Percentiles rank a stretch among this genome's conserved stretches.
These are phyloP conservation scores for Paramyrothecium sp. DNA, from an alignment of 2,329 filamentous ascomycete species.

Conservation along the genomic window DNA sequence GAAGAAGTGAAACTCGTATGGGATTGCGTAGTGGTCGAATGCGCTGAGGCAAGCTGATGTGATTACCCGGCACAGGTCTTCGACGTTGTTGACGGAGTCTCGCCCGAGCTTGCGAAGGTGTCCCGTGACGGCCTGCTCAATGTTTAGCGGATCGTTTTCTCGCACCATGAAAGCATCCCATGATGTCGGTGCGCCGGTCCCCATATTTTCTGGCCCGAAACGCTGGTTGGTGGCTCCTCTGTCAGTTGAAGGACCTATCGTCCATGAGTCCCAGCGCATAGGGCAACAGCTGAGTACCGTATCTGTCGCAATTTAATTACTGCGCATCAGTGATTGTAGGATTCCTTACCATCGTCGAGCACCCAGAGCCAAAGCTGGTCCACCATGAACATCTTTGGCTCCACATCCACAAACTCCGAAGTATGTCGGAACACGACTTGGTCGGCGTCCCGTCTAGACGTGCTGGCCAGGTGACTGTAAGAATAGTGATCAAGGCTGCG, in stretches of 20 bases:
- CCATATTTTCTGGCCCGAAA: neutral
- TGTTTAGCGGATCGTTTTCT: slow-evolving; percentile 5
- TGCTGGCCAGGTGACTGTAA: slow-evolving; percentile 34
- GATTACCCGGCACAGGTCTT: slow-evolving; percentile 6
- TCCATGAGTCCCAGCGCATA: slow-evolving; percentile 32
- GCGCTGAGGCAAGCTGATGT: slow-evolving; percentile 3
- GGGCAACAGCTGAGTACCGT: slow-evolving; percentile 35
- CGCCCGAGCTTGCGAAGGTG: neutral
- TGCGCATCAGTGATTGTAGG: neutral
- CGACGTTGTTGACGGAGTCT: slow-evolving; percentile 3
- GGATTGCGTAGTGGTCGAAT: slow-evolving; percentile 3
- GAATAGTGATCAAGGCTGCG: slow-evolving; percentile 46
- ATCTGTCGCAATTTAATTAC: neutral
- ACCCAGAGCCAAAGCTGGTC: slow-evolving; percentile 43
- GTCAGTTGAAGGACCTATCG: neutral
- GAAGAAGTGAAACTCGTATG: slow-evolving; percentile 6
- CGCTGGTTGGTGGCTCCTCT: neutral
- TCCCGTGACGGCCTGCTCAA: slow-evolving; percentile 3
- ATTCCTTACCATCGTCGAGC: slow-evolving; percentile 24
- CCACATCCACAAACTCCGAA: neutral
- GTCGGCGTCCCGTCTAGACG: slow-evolving; percentile 34
- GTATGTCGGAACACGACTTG: slow-evolving; percentile 38
- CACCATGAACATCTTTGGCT: slow-evolving; percentile 33
- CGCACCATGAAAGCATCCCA: slow-evolving; percentile 1
- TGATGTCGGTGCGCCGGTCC: neutral